Evolutionary conservation across 345 rosid genomes (phyloP).

Genomic region (Hirschfeldia incana): DNA sequence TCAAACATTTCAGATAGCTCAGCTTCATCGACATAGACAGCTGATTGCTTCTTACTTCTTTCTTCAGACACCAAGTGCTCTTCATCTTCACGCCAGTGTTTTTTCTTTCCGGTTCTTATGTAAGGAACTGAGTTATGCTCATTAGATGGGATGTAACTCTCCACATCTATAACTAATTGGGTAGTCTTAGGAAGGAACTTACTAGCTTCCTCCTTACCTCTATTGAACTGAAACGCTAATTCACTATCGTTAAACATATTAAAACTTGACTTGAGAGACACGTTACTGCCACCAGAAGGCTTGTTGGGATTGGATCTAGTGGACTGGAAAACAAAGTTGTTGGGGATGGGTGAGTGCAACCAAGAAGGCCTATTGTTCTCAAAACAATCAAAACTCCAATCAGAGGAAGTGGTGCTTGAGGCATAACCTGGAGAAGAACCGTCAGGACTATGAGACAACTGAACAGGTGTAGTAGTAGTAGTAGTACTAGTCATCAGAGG

Average conservation of each 20-base stretch:
- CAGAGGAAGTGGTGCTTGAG: conserved; percentile 43
- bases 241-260: conserved; percentile 42
- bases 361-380: conserved; percentile 38
- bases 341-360: conserved; percentile 37
- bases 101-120: conserved; percentile 52
- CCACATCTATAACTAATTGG: conserved; percentile 47
- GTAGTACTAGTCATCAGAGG: conserved; percentile 28
- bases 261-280: conserved; percentile 40
- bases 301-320: neutral
- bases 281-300: conserved; percentile 27
- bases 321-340: conserved; percentile 54
- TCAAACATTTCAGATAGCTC: conserved; percentile 71
- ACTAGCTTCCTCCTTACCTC: conserved; percentile 77
- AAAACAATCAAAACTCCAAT: conserved; percentile 49
- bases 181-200: conserved; percentile 63
- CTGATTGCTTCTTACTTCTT: conserved; percentile 62
- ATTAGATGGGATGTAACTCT: neutral
- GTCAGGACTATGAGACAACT: conserved; percentile 35
- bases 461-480: conserved; percentile 37
- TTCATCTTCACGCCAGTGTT: conserved; percentile 52
- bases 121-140: conserved; percentile 20
- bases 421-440: conserved; percentile 40
- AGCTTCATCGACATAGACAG: conserved; percentile 43
- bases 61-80: conserved; percentile 43
- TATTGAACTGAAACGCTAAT: conserved; percentile 54